Evolutionary conservation across 2,329 filamentous ascomycete species (phyloP).

Genomic region (Tolypocladium pustulatum): DNA sequence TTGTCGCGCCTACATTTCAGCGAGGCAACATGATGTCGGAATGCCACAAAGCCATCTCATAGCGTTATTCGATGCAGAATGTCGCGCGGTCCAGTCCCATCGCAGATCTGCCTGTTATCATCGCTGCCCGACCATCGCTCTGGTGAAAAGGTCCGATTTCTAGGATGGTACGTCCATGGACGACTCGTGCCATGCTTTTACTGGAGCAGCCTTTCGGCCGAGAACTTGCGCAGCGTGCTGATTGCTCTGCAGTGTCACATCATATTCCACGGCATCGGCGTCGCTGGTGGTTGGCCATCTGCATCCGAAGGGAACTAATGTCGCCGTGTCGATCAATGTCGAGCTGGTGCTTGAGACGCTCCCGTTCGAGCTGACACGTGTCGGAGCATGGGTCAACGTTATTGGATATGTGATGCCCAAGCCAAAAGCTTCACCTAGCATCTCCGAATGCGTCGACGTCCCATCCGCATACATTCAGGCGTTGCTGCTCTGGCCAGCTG

Average conservation of each 20-base stretch:
- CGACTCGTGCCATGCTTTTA: background rate
- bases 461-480: slow-evolving; percentile 52
- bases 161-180: slow-evolving; percentile 64
- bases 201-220: background rate
- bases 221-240: slow-evolving; percentile 8
- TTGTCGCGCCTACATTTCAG: background rate
- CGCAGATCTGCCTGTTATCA: slow-evolving; percentile 54
- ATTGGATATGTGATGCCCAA: slow-evolving; percentile 61
- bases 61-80: slow-evolving; percentile 18
- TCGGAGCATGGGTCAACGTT: slow-evolving; percentile 84
- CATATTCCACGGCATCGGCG: slow-evolving; percentile 43
- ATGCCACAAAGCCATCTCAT: background rate
- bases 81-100: slow-evolving; percentile 52
- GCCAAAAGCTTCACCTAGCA: slow-evolving; percentile 4
- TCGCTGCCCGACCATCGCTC: slow-evolving; percentile 39
- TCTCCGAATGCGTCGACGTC: background rate
- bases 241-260: slow-evolving; percentile 32
- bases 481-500: slow-evolving; percentile 66
- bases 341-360: slow-evolving; percentile 58
- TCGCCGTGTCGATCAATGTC: slow-evolving; percentile 56
- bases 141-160: slow-evolving; percentile 76
- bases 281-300: slow-evolving; percentile 59
- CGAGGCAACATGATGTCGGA: background rate
- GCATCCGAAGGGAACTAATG: slow-evolving; percentile 37
- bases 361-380: slow-evolving; percentile 49